Conservation (phyloP, 306 rosid genomes). For the Cucumis hystrix region DNA sequence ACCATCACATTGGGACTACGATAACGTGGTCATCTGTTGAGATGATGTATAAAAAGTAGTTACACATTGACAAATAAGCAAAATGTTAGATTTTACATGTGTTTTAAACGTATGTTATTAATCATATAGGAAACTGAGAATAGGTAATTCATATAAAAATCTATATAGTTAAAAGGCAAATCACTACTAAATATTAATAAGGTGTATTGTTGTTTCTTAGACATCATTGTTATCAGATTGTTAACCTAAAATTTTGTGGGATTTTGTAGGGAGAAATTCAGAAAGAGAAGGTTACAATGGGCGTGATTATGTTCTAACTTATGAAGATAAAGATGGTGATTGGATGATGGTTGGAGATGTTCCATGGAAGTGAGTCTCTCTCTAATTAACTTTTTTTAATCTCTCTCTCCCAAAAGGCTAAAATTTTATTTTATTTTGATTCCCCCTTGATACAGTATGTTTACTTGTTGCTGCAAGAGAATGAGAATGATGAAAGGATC, state of each 20-base stretch:
- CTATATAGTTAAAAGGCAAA: too few relatives aligned
- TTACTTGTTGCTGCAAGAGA: conserved; percentile 37
- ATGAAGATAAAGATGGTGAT: conserved; percentile 84
- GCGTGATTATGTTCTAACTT: conserved; percentile 59
- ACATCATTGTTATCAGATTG: too few relatives aligned
- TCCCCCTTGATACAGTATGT: conserved; percentile 31
- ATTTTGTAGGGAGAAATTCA: neutral
- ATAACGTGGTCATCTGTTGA: too few relatives aligned
- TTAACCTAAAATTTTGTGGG: neutral
- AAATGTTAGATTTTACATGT: too few relatives aligned
- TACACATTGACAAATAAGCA: too few relatives aligned
- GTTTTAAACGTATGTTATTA: too few relatives aligned
- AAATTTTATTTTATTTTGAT: neutral
- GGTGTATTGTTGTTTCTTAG: too few relatives aligned
- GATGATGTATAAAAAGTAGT: too few relatives aligned
- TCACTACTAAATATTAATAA: too few relatives aligned
- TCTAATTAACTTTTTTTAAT: neutral
- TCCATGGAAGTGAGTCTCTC: conserved; percentile 63
- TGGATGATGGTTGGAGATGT: conserved; percentile 98
- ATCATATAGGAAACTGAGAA: too few relatives aligned
- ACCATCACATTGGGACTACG: too few relatives aligned
- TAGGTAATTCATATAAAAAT: too few relatives aligned
- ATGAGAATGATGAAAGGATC: conserved; percentile 57
- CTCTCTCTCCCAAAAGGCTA: neutral
- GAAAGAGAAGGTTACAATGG: conserved; percentile 52